Base-by-base conservation (phyloP, 1,284 basidiomycete genomes). In the Irpex sp. region DNA sequence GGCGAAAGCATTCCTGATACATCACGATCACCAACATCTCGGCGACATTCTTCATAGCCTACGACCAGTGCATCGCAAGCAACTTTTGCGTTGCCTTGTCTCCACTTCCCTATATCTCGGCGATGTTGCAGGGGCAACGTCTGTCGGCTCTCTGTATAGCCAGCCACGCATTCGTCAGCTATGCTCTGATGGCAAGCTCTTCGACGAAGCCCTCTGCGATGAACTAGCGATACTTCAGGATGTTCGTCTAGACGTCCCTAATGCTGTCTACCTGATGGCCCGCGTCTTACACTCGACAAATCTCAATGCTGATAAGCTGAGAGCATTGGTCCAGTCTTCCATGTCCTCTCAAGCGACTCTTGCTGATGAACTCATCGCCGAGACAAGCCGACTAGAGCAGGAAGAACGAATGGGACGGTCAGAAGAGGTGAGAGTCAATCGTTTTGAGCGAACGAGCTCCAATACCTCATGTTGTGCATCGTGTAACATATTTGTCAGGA, bases 211-310 rank as follows among this genome's bases (percentile, higher is more conserved):
- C 0, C 66, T 71, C 35, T 64, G 61, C 11, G 62, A 60, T 3
- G 67, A 69, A 50, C 46, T 72, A 5, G 8, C 53, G 1, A 47
- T 51, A 21, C 61, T 72, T 8, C 66, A 68, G 15, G 71, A 72
- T 57, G 70, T 68, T 2, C 60, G 61, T n/a, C 58, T 73, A 17
- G 72, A 73, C 54, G 63, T 68, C 5, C 72, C 71, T 15, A 57
- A 64, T 5, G 71, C 70, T 1, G 65, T 64, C 43, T 64, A 58
- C 8, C 63, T 68, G 15, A 66, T 72, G 66, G 71, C 71, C 2
- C 60, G 60, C 51, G 63, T 73, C 53, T 63, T 73, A 1, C 64
- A 68, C 31, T 65, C 63, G 7, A 64, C 68, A 3, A 63, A 61
- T 4, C 19, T 72, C 8, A 49, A 63, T 6, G 50, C 36, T 8